Percentiles rank a stretch among this genome's conserved stretches.
Evolutionary conservation across 306 rosid species (phyloP).

Genomic region (Vigna mungo): DNA sequence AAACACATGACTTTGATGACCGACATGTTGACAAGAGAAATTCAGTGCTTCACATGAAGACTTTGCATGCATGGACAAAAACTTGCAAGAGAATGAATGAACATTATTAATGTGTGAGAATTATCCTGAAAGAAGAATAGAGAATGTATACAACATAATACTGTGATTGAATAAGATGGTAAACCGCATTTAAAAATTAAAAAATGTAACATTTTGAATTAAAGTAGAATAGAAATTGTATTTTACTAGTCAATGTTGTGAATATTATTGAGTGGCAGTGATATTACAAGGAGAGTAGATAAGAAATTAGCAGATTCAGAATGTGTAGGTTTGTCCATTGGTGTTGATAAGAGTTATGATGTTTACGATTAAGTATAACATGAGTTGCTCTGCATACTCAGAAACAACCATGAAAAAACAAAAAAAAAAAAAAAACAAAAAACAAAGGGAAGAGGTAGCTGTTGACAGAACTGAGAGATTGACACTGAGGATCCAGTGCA

Average conservation of each 20-base stretch:
- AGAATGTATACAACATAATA: no score
- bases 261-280: conserved; percentile 47
- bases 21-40: no score
- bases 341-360: conserved; percentile 29
- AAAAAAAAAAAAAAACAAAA: conserved; percentile 49
- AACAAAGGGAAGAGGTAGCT: background rate
- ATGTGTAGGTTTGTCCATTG: conserved; percentile 28
- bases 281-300: conserved; percentile 47
- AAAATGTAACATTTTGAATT: no score
- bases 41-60: no score
- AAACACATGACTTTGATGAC: no score
- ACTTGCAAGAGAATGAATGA: no score
- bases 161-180: no score
- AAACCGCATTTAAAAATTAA: no score
- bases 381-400: conserved; percentile 53
- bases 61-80: no score
- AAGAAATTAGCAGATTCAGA: conserved; percentile 35
- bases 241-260: background rate
- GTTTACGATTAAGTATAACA: conserved; percentile 51
- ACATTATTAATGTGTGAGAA: no score
- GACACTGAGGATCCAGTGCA: conserved; percentile 29
- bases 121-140: no score
- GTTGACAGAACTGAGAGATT: conserved; percentile 43
- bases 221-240: no score
- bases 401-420: conserved; percentile 72